phyloP scores from a whole-genome alignment of 129 eudicot genomes.

The sunflower (Helianthus annuus) region DNA sequence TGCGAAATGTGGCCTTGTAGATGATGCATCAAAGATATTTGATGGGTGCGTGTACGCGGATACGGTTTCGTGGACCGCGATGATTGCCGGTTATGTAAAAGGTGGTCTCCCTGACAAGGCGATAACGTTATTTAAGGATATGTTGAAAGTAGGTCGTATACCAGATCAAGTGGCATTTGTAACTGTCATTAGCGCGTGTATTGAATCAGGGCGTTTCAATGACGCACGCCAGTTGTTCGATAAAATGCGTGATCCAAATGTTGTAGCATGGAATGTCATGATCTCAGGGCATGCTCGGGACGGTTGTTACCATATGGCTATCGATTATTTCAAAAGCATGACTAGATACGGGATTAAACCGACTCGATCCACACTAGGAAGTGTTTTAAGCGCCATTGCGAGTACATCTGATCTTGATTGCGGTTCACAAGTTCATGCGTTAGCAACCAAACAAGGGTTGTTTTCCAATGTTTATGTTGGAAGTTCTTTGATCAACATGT shows the following conservation, averaged over 20 bases:
- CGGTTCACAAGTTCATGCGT: slow-evolving; percentile 85
- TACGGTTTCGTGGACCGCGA: slow-evolving; percentile 85
- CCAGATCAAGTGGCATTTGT: slow-evolving; percentile 87
- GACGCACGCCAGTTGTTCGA: slow-evolving; percentile 60
- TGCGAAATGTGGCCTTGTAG: slow-evolving; percentile 55
- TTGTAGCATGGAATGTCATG: slow-evolving; percentile 89
- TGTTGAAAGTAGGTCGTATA: slow-evolving; percentile 54
- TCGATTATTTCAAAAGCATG: slow-evolving; percentile 57
- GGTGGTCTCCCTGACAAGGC: slow-evolving; percentile 59
- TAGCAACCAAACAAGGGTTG: slow-evolving; percentile 73
- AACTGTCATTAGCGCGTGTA: slow-evolving; percentile 65
- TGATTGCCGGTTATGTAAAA: slow-evolving; percentile 73
- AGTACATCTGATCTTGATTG: slow-evolving; percentile 40
- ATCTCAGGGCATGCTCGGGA: slow-evolving; percentile 80
- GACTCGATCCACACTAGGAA: slow-evolving; percentile 82
- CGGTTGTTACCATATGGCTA: slow-evolving; percentile 61
- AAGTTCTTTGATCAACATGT: slow-evolving; percentile 85
- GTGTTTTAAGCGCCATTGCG: slow-evolving; percentile 88
- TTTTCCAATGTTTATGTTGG: slow-evolving; percentile 87
- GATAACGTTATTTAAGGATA: slow-evolving; percentile 53
- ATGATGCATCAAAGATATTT: slow-evolving; percentile 57
- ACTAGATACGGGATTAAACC: slow-evolving; percentile 52
- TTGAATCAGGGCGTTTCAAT: slow-evolving; percentile 62
- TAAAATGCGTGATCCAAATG: slow-evolving; percentile 59
- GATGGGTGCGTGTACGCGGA: slow-evolving; percentile 47